These are phyloP conservation scores for Penicillium bovifimosum DNA, from an alignment of 495 filamentous ascomycete species.

Conservation along the genomic window DNA sequence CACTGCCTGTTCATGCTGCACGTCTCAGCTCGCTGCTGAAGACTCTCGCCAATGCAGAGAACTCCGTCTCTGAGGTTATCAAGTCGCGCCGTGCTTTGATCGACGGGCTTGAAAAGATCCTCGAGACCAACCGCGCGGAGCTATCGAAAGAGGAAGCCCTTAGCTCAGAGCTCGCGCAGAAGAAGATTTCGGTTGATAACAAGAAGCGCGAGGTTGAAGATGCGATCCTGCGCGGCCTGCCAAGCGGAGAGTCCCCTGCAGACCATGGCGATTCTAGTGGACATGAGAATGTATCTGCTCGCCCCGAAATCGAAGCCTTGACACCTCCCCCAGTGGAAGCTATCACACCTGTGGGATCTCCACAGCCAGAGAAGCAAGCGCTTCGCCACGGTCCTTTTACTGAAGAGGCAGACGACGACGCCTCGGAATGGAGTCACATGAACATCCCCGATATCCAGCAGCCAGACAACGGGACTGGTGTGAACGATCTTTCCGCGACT, in stretches of 20 bases:
- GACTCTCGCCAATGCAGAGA: slow-evolving; percentile 83
- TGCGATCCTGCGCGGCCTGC: slow-evolving; percentile 76
- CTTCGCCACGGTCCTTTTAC: slow-evolving; percentile 17
- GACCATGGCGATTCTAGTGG: slow-evolving; percentile 38
- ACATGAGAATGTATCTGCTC: slow-evolving; percentile 46
- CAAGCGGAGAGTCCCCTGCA: slow-evolving; percentile 39
- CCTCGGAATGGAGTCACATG: slow-evolving; percentile 22
- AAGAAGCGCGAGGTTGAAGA: slow-evolving; percentile 85
- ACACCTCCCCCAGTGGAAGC: slow-evolving; percentile 65
- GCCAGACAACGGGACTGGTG: slow-evolving; percentile 29
- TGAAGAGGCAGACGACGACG: slow-evolving; percentile 20
- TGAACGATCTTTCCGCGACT: slow-evolving; percentile 48
- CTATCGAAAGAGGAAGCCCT: slow-evolving; percentile 62
- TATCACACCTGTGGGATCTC: slow-evolving; percentile 42
- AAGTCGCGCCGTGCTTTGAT: slow-evolving; percentile 77
- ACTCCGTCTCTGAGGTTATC: slow-evolving; percentile 82
- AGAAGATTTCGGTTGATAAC: slow-evolving; percentile 60
- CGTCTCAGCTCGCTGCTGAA: slow-evolving; percentile 82
- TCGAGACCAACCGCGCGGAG: slow-evolving; percentile 66
- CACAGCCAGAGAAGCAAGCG: slow-evolving; percentile 28
- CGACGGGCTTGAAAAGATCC: slow-evolving; percentile 71
- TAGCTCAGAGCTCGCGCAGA: slow-evolving; percentile 50
- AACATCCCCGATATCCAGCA: slow-evolving; percentile 32
- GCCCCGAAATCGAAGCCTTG: slow-evolving; percentile 76
- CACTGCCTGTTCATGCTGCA: slow-evolving; percentile 85